phyloP scores from a whole-genome alignment of 495 filamentous ascomycete species.

The Talaromyces stipitatus region DNA sequence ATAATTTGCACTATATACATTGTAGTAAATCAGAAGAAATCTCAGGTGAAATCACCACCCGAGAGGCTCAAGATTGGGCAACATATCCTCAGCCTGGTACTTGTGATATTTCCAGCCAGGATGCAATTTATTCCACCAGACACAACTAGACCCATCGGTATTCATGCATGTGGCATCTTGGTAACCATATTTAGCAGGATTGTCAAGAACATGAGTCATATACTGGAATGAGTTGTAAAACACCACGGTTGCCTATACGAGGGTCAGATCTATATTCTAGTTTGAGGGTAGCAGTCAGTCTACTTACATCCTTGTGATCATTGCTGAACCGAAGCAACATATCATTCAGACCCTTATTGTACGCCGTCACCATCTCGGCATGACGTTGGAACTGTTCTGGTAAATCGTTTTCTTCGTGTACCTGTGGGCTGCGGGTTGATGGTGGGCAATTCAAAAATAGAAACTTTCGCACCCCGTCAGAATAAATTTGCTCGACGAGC shows the following conservation, averaged over 20 bases:
- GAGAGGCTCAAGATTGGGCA: slow-evolving; percentile 14
- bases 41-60: slow-evolving; percentile 22
- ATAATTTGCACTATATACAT: no score
- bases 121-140: slow-evolving; percentile 36
- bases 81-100: slow-evolving; percentile 34
- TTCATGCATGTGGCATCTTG: slow-evolving; percentile 23
- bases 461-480: slow-evolving; percentile 63
- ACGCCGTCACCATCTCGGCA: slow-evolving; percentile 22
- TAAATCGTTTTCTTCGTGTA: slow-evolving; percentile 21
- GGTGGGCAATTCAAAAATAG: slow-evolving; percentile 68
- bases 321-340: slow-evolving; percentile 9
- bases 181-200: slow-evolving; percentile 36
- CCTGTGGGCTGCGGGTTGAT: slow-evolving; percentile 55
- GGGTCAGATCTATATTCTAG: slow-evolving; percentile 12
- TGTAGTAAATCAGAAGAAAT: no score
- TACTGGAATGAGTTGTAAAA: slow-evolving; percentile 28
- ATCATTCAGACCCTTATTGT: slow-evolving; percentile 26
- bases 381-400: slow-evolving; percentile 14
- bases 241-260: slow-evolving; percentile 18
- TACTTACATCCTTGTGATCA: slow-evolving; percentile 19
- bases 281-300: neutral
- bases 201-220: slow-evolving; percentile 47
- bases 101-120: slow-evolving; percentile 27
- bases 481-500: slow-evolving; percentile 51
- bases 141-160: slow-evolving; percentile 22